These are phyloP conservation scores for Cercospora zeina DNA, from an alignment of 2,329 filamentous ascomycete species.

Conservation along the genomic window DNA sequence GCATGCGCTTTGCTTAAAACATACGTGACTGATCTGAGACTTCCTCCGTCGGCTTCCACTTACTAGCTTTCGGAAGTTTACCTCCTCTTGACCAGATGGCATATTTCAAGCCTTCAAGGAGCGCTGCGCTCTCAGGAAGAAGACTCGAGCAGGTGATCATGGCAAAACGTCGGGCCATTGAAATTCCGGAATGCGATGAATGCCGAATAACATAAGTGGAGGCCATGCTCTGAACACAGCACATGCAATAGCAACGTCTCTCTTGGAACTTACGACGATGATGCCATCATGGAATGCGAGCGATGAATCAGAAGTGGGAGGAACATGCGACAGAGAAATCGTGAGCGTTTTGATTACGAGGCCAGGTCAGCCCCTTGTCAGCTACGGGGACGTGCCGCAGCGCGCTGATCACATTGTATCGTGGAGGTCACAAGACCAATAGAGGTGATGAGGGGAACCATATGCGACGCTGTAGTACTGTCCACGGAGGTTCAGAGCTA, in stretches of 20 bases:
- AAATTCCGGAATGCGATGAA: neutral
- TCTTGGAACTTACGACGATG: neutral
- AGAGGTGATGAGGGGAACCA: neutral
- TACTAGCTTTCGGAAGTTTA: constrained; percentile 7
- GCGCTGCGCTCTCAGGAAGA: constrained; percentile 12
- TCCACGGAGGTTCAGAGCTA: neutral
- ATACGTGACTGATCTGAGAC: constrained; percentile 13
- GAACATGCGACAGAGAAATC: neutral
- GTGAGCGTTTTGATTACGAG: constrained; percentile 1
- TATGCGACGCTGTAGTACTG: neutral
- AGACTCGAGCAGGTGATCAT: neutral
- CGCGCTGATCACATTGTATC: constrained; percentile 2
- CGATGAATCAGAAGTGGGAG: neutral
- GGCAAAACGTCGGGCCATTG: neutral
- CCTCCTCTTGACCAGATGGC: constrained; percentile 13
- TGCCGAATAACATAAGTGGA: neutral
- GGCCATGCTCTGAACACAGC: neutral
- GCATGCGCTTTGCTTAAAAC: constrained; percentile 13
- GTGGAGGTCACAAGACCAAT: neutral
- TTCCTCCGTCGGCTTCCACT: constrained; percentile 14
- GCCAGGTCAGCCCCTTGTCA: neutral
- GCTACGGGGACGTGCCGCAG: neutral
- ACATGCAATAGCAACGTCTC: neutral
- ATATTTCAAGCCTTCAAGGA: constrained; percentile 13
- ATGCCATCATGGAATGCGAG: neutral